Percentiles rank a stretch among this genome's conserved stretches.
phyloP scores from a whole-genome alignment of 805 yeast genomes.

The Candida maris region DNA sequence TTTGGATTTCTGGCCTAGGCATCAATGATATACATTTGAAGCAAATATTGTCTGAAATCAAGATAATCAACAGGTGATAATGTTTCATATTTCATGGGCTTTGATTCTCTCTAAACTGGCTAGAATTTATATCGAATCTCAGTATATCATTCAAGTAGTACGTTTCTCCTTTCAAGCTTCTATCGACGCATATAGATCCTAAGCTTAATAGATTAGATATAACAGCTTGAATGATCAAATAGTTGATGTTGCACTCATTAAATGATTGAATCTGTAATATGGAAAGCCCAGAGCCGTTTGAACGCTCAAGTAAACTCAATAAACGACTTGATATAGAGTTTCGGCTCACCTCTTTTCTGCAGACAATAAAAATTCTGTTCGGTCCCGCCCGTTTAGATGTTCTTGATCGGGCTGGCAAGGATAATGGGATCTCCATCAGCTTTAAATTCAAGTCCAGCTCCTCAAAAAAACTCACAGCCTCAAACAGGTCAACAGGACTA shows the following conservation, averaged over 20 bases:
- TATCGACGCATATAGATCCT: constrained; percentile 29
- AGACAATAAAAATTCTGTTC: constrained; percentile 21
- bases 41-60: no score
- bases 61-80: no score
- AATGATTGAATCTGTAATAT: constrained; percentile 26
- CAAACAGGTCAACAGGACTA: constrained; percentile 62
- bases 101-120: no score
- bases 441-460: constrained; percentile 33
- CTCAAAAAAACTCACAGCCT: constrained; percentile 57
- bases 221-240: constrained; percentile 27
- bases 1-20: no score
- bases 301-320: constrained; percentile 11
- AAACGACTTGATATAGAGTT: constrained; percentile 24
- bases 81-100: no score
- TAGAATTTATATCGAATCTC: constrained; percentile 9
- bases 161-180: constrained; percentile 26
- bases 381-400: constrained; percentile 27
- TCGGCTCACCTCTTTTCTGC: constrained; percentile 21
- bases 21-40: no score
- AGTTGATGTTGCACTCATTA: constrained; percentile 26
- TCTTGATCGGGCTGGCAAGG: constrained; percentile 26
- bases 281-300: constrained; percentile 23
- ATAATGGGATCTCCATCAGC: constrained; percentile 48
- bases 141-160: constrained; percentile 30
- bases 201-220: constrained; percentile 20